Evolutionary conservation across 768 basidiomycete genomes (phyloP).

Genomic region (Leccinum longicurvipes): DNA sequence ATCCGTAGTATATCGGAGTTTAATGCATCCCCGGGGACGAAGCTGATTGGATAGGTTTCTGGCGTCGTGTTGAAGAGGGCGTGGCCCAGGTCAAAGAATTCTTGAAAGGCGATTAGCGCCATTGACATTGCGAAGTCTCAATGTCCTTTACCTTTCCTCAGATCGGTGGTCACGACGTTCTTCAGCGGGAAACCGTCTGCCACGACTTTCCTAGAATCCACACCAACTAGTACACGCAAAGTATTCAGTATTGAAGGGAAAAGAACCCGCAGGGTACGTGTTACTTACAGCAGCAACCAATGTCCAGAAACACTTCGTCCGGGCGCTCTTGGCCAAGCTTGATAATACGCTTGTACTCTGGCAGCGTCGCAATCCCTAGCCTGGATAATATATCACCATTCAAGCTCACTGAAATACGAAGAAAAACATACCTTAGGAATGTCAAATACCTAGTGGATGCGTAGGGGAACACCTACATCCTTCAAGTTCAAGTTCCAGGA

Average conservation of each 20-base stretch:
- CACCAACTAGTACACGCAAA: slow-evolving; percentile 15
- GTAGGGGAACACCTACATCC: slow-evolving; percentile 27
- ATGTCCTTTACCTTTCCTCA: slow-evolving; percentile 31
- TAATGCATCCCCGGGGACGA: slow-evolving; percentile 56
- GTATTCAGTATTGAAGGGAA: neutral
- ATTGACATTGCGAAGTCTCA: neutral
- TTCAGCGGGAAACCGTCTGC: slow-evolving; percentile 42
- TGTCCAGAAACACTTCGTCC: slow-evolving; percentile 40
- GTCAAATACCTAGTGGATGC: slow-evolving; percentile 24
- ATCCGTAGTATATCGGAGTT: slow-evolving; percentile 41
- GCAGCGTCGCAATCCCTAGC: slow-evolving; percentile 7
- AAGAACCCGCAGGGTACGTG: neutral
- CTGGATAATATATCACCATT: slow-evolving; percentile 1
- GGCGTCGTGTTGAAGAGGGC: slow-evolving; percentile 56
- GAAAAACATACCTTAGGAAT: slow-evolving; percentile 21
- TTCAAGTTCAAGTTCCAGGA: neutral
- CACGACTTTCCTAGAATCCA: slow-evolving; percentile 39
- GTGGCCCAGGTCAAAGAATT: slow-evolving; percentile 57
- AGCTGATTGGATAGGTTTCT: slow-evolving; percentile 47
- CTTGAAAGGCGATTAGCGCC: slow-evolving; percentile 27
- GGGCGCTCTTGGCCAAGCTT: slow-evolving; percentile 35
- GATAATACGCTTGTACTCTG: slow-evolving; percentile 28
- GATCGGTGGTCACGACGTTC: slow-evolving; percentile 39
- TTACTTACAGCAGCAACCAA: slow-evolving; percentile 44
- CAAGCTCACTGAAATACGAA: neutral